phyloP scores from a whole-genome alignment of 352 stramenopile genomes.

The Phytopythium oedochilum region DNA sequence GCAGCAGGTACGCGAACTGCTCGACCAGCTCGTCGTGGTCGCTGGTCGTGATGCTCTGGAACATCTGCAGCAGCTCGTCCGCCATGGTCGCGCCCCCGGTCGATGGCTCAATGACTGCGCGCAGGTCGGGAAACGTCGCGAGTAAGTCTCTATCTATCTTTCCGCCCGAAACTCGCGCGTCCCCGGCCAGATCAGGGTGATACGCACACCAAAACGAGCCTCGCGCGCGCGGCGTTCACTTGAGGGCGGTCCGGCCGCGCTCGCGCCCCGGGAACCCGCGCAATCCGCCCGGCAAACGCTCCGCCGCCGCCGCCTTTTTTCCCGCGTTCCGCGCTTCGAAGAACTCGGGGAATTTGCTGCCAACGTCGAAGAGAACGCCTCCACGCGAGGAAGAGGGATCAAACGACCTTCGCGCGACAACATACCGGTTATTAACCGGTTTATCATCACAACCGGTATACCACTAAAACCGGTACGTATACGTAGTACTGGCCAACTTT shows the following conservation, averaged over 20 bases:
- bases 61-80: slow-evolving; percentile 83
- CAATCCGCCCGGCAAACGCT: not conserved
- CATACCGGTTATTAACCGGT: not conserved
- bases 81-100: slow-evolving; percentile 39
- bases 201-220: not conserved
- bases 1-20: slow-evolving; percentile 74
- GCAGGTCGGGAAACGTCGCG: not conserved
- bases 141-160: not conserved
- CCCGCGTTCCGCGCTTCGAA: not conserved
- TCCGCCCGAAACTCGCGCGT: not conserved
- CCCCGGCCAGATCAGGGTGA: not conserved
- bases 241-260: not conserved
- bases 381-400: not conserved
- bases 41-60: slow-evolving; percentile 84
- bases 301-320: not conserved
- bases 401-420: slow-evolving; percentile 13
- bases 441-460: no score
- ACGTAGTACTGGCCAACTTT: no score
- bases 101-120: not conserved
- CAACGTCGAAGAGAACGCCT: slow-evolving; percentile 3
- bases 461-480: no score
- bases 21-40: slow-evolving; percentile 83
- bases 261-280: not conserved
- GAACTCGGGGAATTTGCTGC: not conserved
- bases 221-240: not conserved